Conservation (phyloP, 352 stramenopile genomes). For the Albugo candida region DNA sequence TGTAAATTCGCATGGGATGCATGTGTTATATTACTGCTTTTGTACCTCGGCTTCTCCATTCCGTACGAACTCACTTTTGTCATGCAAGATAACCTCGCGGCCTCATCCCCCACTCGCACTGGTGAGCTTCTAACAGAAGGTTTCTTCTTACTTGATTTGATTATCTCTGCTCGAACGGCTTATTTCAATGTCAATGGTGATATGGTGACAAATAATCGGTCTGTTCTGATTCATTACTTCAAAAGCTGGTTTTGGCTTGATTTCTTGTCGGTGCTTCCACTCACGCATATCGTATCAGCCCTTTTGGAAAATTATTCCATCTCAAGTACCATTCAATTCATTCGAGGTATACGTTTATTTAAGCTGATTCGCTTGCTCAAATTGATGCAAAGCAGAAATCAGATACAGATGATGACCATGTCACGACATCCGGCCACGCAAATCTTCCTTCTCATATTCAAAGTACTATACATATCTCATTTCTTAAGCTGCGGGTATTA, state of each 20-base stretch:
- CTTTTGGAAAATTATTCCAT: constrained; percentile 2
- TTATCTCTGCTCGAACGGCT: constrained; percentile 31
- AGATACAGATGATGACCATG: constrained; percentile 23
- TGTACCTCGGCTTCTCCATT: constrained; percentile 35
- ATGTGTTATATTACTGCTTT: constrained; percentile 17
- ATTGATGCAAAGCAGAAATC: constrained; percentile 44
- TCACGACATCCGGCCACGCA: constrained; percentile 29
- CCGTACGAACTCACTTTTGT: constrained; percentile 49
- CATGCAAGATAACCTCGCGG: constrained; percentile 4
- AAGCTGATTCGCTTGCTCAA: constrained; percentile 79
- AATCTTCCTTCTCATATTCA: constrained; percentile 30
- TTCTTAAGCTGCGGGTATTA: constrained; percentile 42
- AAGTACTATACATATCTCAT: constrained; percentile 45
- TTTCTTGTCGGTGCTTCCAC: constrained; percentile 35
- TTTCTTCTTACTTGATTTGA: constrained; percentile 30
- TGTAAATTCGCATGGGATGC: constrained; percentile 34
- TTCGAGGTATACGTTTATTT: constrained; percentile 51
- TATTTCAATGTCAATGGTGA: constrained; percentile 12
- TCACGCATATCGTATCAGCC: constrained; percentile 16
- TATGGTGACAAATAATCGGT: not conserved
- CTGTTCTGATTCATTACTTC: constrained; percentile 18
- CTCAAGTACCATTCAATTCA: constrained; percentile 22
- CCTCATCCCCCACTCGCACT: constrained; percentile 6
- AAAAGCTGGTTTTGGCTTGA: constrained; percentile 54
- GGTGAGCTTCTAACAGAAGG: constrained; percentile 26